Base-by-base conservation (phyloP, 2,329 filamentous ascomycete species). In the Alternaria triticina region DNA sequence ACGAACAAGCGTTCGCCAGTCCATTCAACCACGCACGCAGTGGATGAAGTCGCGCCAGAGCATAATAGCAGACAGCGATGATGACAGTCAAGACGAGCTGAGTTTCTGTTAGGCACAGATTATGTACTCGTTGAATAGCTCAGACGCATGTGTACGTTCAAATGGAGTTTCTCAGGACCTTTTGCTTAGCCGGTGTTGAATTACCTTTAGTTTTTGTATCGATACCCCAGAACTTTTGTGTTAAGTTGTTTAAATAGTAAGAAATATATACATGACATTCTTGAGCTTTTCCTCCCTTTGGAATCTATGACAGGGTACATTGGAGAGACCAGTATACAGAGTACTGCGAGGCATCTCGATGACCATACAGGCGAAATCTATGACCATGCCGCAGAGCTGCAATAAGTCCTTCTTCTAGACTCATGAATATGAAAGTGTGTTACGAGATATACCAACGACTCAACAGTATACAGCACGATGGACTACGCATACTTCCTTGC, bases 31-130 rank as follows among this genome's bases (percentile, higher is more conserved):
- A 50, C 43, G 44, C 12, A 63, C 22, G 12, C 47, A 66, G 28
- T 67, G 65, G 67, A 66, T 67, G 64, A 66, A 58, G 49, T 52
- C 61, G 6, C 20, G 25, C 7, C 51, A 50, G 7, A 27, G 28
- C 49, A 45, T 54, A 23, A 40, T 59, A 5, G 51, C 49, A 5
- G 64, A 64, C 20, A 56, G 46, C 23, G 68, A 63, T 3, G 68
- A 65, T 5, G 70, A 65, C 10, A 78, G 76, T 51, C 74, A 77
- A 49, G 77, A 79, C 64, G 77, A 78, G 62, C 57, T 78, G 56
- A 75, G 74, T 66, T 75, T 77, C 62, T 67, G 70, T n/a, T 75
- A 69, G 64, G 4, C 28, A 30, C 65, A 57, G 54, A 47, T 52
- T 40, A 28, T 28, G 17, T n/a, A 23, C 4, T 17, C 28, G n/a